A percentile compares a stretch with the other conserved stretches of the same genome.
These are phyloP conservation scores for Eremochloa ophiuroides DNA, from an alignment of 176 grass and related monocot species.

Conservation along the genomic window DNA sequence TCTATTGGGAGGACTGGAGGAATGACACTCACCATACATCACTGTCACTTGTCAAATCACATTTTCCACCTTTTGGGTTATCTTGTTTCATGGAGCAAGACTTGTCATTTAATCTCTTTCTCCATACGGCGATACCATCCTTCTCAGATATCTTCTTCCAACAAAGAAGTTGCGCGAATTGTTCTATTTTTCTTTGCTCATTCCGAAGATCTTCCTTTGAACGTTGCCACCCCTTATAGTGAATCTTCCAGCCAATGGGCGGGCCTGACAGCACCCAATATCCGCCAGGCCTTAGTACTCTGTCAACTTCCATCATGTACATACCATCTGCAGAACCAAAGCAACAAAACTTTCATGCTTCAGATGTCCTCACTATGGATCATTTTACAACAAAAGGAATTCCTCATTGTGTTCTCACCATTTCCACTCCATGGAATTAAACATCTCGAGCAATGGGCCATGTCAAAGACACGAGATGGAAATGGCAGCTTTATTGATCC, in stretches of 20 bases:
- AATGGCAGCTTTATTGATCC: slow-evolving; percentile 71
- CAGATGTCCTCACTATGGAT: neutral
- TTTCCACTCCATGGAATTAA: slow-evolving; percentile 73
- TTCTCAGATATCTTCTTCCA: slow-evolving; percentile 90
- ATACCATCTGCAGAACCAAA: slow-evolving; percentile 64
- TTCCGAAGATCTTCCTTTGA: slow-evolving; percentile 58
- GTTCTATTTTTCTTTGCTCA: slow-evolving; percentile 78
- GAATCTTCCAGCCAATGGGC: slow-evolving; percentile 76
- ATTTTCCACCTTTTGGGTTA: slow-evolving; percentile 40
- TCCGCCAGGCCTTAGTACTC: slow-evolving; percentile 79
- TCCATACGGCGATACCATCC: slow-evolving; percentile 68
- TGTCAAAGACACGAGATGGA: slow-evolving; percentile 69
- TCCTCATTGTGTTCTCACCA: slow-evolving; percentile 37
- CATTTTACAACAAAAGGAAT: slow-evolving; percentile 10
- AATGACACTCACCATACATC: slow-evolving; percentile 60
- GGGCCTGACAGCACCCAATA: slow-evolving; percentile 92
- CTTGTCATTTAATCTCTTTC: slow-evolving; percentile 57
- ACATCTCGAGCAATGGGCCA: slow-evolving; percentile 92
- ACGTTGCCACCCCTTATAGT: slow-evolving; percentile 63
- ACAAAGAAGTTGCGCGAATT: slow-evolving; percentile 68
- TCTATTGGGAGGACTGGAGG: neutral
- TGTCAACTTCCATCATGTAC: slow-evolving; percentile 96
- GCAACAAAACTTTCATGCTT: neutral
- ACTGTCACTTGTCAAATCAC: slow-evolving; percentile 46
- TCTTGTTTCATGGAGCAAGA: slow-evolving; percentile 52